phyloP scores from a whole-genome alignment of 352 stramenopile species.

The Peronospora belbahrii region DNA sequence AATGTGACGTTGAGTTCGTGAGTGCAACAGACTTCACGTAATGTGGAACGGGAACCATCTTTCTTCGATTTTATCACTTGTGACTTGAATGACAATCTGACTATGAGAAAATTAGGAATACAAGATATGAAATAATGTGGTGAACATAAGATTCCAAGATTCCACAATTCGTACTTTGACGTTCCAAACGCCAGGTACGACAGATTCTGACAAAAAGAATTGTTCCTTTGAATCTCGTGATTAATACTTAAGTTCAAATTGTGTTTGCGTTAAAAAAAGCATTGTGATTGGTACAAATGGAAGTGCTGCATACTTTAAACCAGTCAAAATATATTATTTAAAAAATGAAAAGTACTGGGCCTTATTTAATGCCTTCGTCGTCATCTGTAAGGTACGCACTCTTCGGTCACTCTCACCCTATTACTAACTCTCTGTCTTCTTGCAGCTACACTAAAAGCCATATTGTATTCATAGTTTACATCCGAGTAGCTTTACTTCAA shows the following conservation, averaged over 20 bases:
- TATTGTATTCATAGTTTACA: neutral
- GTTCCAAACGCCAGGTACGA: too few relatives aligned
- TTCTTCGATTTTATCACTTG: slow-evolving; percentile 24
- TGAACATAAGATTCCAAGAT: slow-evolving; percentile 10
- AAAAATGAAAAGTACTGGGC: too few relatives aligned
- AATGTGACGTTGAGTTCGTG: slow-evolving; percentile 56
- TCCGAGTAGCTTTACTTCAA: neutral
- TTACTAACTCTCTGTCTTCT: too few relatives aligned
- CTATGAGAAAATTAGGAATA: slow-evolving; percentile 7
- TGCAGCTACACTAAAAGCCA: too few relatives aligned
- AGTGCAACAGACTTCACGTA: slow-evolving; percentile 71
- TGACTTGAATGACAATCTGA: slow-evolving; percentile 1
- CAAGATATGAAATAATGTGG: slow-evolving; percentile 14
- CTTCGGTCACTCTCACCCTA: too few relatives aligned
- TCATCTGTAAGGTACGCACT: slow-evolving; percentile 3
- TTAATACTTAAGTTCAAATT: too few relatives aligned
- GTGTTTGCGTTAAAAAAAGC: neutral
- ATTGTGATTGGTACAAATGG: too few relatives aligned
- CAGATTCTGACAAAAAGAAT: too few relatives aligned
- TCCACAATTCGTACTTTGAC: slow-evolving; percentile 15
- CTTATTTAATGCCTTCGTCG: slow-evolving; percentile 1
- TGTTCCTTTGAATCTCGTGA: too few relatives aligned
- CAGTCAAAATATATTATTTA: slow-evolving; percentile 4
- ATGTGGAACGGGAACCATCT: slow-evolving; percentile 45
- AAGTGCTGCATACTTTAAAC: slow-evolving; percentile 10